These are phyloP conservation scores for Pseudogymnoascus sp. DNA, from an alignment of 2,329 filamentous ascomycete genomes.

Conservation along the genomic window DNA sequence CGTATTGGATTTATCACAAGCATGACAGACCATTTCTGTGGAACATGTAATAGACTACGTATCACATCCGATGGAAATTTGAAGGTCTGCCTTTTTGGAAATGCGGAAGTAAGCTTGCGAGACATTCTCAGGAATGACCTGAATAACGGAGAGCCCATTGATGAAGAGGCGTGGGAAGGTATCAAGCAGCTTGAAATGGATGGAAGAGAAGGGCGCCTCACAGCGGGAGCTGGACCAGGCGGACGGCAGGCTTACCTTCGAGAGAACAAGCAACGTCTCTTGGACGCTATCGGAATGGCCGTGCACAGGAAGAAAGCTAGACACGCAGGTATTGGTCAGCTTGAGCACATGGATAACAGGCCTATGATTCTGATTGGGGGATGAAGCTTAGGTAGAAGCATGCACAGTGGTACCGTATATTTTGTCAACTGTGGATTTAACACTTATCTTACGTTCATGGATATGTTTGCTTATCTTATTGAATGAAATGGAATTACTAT, in stretches of 20 bases:
- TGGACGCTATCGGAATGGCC: constrained; percentile 80
- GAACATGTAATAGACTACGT: constrained; percentile 85
- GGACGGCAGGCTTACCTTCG: constrained; percentile 44
- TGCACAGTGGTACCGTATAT: neutral
- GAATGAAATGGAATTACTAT: neutral
- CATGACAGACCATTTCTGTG: constrained; percentile 99
- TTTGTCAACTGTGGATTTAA: neutral
- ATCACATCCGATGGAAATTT: constrained; percentile 95
- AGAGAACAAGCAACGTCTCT: constrained; percentile 67
- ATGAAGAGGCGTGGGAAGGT: constrained; percentile 66
- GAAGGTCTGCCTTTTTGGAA: constrained; percentile 94
- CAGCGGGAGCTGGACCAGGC: constrained; percentile 29
- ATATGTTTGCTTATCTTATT: neutral
- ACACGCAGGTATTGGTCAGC: constrained; percentile 83
- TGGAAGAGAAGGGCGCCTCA: constrained; percentile 39
- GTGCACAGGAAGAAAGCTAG: constrained; percentile 94
- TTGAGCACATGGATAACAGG: constrained; percentile 96
- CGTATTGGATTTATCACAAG: constrained; percentile 94
- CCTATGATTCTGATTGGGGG: constrained; percentile 99
- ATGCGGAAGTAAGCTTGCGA: constrained; percentile 83
- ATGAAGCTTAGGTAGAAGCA: constrained; percentile 47
- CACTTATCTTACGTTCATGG: neutral
- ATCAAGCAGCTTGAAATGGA: constrained; percentile 67
- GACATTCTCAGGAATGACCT: constrained; percentile 71
- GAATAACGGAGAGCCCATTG: constrained; percentile 73